These are phyloP conservation scores for Kodamaea leandrae DNA, from an alignment of 805 yeast species.

Conservation along the genomic window DNA sequence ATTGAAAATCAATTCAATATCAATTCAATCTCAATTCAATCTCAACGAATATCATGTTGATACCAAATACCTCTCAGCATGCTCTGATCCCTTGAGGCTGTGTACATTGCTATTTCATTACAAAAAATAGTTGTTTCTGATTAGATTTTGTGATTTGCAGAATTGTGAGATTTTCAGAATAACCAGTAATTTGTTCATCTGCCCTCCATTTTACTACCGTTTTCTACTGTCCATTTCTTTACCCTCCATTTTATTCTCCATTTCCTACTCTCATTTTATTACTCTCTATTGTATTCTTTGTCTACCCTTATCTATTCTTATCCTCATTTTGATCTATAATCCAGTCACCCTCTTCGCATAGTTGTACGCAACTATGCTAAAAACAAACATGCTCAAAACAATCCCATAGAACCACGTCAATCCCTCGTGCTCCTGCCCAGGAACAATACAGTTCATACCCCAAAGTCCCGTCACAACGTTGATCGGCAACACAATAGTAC, in stretches of 20 bases:
- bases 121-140: too few species aligned
- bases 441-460: constrained; percentile 98
- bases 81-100: too few species aligned
- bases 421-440: constrained; percentile 67
- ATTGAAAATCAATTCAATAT: too few species aligned
- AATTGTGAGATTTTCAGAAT: too few species aligned
- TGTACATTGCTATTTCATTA: too few species aligned
- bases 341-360: constrained; percentile 42
- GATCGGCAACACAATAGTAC: constrained; percentile 93
- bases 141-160: too few species aligned
- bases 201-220: neutral
- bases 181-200: neutral
- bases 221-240: neutral
- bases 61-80: too few species aligned
- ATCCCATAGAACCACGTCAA: constrained; percentile 43
- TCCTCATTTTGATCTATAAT: constrained; percentile 27
- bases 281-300: too few species aligned
- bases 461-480: constrained; percentile 94
- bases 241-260: neutral
- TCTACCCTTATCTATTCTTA: too few species aligned
- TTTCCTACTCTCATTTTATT: neutral
- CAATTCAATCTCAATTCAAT: too few species aligned
- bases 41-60: too few species aligned
- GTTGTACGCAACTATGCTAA: constrained; percentile 37
- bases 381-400: constrained; percentile 30